Percentiles rank a stretch among this genome's conserved stretches.
Evolutionary conservation across 1,284 basidiomycete species (phyloP).

Genomic region (Trametes versicolor): DNA sequence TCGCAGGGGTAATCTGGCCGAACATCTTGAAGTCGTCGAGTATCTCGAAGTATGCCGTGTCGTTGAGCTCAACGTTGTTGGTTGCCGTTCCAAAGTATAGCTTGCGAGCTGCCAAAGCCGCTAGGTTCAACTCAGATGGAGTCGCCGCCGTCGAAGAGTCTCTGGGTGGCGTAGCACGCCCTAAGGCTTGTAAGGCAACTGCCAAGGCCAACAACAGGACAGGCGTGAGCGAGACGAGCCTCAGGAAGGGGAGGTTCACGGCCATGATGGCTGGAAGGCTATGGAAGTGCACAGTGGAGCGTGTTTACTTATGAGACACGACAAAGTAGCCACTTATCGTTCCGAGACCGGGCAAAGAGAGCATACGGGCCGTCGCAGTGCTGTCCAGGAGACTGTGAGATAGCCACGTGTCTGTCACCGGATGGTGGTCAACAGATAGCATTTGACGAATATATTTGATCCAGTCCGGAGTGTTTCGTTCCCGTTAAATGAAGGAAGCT

Average conservation of each 20-base stretch:
- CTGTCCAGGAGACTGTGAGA: not conserved
- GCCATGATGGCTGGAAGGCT: not conserved
- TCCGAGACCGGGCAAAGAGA: too few species aligned
- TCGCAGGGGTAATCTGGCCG: constrained; percentile 60
- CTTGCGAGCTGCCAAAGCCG: constrained; percentile 59
- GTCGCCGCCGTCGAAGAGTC: not conserved
- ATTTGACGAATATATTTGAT: too few species aligned
- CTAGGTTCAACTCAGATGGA: constrained; percentile 42
- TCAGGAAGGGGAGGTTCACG: not conserved
- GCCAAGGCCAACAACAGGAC: not conserved
- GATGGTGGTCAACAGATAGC: too few species aligned
- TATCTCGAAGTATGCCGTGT: constrained; percentile 53
- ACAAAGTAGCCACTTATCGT: too few species aligned
- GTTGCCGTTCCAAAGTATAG: constrained; percentile 70
- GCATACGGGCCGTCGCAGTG: not conserved
- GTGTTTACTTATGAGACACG: too few species aligned
- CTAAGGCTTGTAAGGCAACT: not conserved
- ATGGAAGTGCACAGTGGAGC: not conserved
- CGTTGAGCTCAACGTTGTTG: constrained; percentile 61
- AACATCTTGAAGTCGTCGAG: constrained; percentile 56
- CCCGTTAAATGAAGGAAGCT: too few species aligned
- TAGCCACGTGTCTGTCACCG: too few species aligned
- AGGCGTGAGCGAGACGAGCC: not conserved
- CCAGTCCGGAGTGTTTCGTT: too few species aligned
- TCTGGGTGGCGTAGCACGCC: not conserved